Evolutionary conservation across 352 stramenopile genomes (phyloP).

Genomic region (Pythium chondricola): DNA sequence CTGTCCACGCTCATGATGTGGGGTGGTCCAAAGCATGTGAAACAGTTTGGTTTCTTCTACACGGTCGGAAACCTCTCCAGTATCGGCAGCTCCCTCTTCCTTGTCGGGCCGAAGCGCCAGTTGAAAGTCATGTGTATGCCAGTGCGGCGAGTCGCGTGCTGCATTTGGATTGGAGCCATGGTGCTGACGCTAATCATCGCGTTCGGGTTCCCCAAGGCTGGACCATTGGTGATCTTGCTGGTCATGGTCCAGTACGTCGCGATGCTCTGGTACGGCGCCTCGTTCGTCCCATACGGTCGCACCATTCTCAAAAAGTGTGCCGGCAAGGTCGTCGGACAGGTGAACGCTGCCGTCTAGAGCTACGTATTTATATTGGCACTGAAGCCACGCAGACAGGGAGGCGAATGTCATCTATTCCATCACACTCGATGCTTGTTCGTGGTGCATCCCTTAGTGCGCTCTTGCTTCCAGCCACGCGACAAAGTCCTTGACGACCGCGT

Average conservation of each 20-base stretch:
- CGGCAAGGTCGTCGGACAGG: constrained; percentile 44
- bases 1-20: constrained; percentile 78
- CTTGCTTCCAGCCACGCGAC: constrained; percentile 60
- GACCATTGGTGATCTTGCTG: constrained; percentile 57
- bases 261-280: constrained; percentile 83
- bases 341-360: constrained; percentile 14
- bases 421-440: too few relatives aligned
- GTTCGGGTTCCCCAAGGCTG: constrained; percentile 62
- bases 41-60: constrained; percentile 86
- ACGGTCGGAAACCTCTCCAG: constrained; percentile 75
- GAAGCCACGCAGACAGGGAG: too few relatives aligned
- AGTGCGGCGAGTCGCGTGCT: constrained; percentile 71
- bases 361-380: constrained; percentile 2
- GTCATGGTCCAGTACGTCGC: constrained; percentile 74
- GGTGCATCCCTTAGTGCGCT: not conserved
- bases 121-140: constrained; percentile 83
- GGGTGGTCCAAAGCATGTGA: constrained; percentile 70
- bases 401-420: too few relatives aligned
- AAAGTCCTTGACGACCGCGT: constrained; percentile 63
- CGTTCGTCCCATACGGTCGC: constrained; percentile 74
- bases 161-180: constrained; percentile 77
- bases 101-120: constrained; percentile 62
- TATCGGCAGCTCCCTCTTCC: constrained; percentile 75
- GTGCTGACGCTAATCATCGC: constrained; percentile 64
- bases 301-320: constrained; percentile 72